A percentile compares a stretch with the other conserved stretches of the same genome.
Evolutionary conservation across 2,329 filamentous ascomycete species (phyloP).

Genomic region (Leptographium galeiforme): DNA sequence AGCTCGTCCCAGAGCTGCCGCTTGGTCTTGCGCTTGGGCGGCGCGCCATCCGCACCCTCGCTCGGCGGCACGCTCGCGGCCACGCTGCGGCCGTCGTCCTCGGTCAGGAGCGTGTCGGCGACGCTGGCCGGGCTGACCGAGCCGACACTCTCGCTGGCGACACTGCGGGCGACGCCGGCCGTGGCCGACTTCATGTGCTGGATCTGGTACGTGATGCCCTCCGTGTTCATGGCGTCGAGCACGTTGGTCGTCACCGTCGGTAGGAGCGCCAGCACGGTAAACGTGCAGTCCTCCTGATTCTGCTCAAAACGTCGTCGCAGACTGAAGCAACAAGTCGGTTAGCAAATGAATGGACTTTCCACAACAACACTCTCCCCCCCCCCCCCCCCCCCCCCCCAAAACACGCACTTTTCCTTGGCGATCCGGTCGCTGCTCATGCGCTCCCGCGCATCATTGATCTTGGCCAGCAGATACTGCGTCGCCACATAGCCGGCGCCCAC

Average conservation of each 20-base stretch:
- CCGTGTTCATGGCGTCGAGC: constrained; percentile 75
- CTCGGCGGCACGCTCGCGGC: constrained; percentile 56
- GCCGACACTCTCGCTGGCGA: constrained; percentile 26
- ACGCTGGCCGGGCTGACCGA: constrained; percentile 43
- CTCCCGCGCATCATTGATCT: constrained; percentile 86
- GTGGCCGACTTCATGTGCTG: constrained; percentile 71
- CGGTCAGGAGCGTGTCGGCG: constrained; percentile 59
- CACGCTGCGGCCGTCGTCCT: constrained; percentile 70
- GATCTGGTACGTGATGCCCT: constrained; percentile 83
- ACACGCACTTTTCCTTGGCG: constrained; percentile 79
- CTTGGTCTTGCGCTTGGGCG: constrained; percentile 53
- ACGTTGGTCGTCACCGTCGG: constrained; percentile 87
- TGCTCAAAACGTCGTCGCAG: constrained; percentile 93
- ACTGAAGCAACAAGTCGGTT: constrained; percentile 29
- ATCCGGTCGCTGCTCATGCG: constrained; percentile 94
- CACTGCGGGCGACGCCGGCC: constrained; percentile 31
- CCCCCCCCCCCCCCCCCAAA: too few relatives aligned
- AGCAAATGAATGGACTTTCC: neutral
- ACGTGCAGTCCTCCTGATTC: constrained; percentile 97
- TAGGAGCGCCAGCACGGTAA: constrained; percentile 88
- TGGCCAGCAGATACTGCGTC: constrained; percentile 81
- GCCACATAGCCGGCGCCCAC: constrained; percentile 83
- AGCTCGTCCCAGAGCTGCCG: constrained; percentile 94
- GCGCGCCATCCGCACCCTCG: constrained; percentile 51
- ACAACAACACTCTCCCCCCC: too few relatives aligned